A percentile compares a stretch with the other conserved stretches of the same genome.
Conservation (phyloP, 176 grass and related monocot species). For the Oryza glaberrima region DNA sequence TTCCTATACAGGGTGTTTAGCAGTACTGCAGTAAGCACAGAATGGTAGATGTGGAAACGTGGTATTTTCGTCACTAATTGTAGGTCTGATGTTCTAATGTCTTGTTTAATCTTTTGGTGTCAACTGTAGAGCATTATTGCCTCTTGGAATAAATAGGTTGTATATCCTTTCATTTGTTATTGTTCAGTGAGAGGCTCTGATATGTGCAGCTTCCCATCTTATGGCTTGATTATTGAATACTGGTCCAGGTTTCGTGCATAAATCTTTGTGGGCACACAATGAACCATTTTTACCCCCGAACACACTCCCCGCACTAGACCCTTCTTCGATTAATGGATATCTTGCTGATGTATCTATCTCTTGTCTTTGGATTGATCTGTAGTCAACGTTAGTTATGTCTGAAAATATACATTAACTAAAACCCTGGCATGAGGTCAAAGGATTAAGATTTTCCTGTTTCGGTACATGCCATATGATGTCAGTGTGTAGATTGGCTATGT, state of each 20-base stretch:
- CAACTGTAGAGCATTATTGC: background rate
- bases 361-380: background rate
- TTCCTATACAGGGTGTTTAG: background rate
- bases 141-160: slow-evolving; percentile 11
- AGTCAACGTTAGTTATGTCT: background rate
- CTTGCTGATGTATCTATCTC: background rate
- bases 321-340: background rate
- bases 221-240: background rate
- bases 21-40: slow-evolving; percentile 5
- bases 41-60: background rate
- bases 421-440: background rate
- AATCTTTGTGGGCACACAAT: background rate
- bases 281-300: background rate
- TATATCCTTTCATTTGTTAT: background rate
- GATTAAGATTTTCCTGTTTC: background rate
- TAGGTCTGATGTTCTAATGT: background rate
- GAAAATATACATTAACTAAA: background rate
- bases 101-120: background rate
- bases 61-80: background rate
- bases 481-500: background rate
- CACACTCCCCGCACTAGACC: background rate
- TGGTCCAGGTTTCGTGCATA: background rate
- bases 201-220: background rate
- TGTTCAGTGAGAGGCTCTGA: background rate
- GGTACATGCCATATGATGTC: background rate